These are phyloP conservation scores for Stellera chamaejasme DNA, from an alignment of 345 rosid species.

Conservation along the genomic window DNA sequence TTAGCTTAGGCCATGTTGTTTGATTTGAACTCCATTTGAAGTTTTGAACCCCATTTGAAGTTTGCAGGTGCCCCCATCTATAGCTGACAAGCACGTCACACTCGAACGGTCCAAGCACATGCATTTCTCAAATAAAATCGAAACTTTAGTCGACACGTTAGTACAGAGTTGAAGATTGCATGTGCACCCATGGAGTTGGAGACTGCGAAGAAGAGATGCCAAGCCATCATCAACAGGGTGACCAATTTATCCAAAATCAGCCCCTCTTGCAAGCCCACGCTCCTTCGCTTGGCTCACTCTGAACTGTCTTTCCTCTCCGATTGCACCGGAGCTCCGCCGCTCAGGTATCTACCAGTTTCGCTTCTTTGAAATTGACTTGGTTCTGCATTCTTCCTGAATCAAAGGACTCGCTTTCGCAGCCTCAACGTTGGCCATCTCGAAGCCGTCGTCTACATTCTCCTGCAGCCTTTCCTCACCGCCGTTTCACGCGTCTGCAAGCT, in stretches of 20 bases:
- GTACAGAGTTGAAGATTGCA: background rate
- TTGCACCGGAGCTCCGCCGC: conserved; percentile 24
- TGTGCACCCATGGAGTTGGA: conserved; percentile 24
- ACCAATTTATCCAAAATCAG: conserved; percentile 26
- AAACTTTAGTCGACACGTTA: too few species aligned
- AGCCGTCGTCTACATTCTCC: conserved; percentile 54
- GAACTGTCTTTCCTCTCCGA: conserved; percentile 63
- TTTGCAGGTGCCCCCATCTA: too few species aligned
- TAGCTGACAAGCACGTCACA: too few species aligned
- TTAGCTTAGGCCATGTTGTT: too few species aligned
- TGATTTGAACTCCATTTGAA: too few species aligned
- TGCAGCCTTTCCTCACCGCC: conserved; percentile 44
- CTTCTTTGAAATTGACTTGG: conserved; percentile 1
- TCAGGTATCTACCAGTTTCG: conserved; percentile 30
- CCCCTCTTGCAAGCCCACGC: conserved; percentile 48
- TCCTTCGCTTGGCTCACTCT: conserved; percentile 55
- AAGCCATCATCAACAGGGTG: conserved; percentile 31
- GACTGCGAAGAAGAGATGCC: conserved; percentile 45
- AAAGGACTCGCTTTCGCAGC: conserved; percentile 25
- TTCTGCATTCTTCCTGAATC: background rate
- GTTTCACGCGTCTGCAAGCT: conserved; percentile 85
- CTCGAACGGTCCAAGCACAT: too few species aligned
- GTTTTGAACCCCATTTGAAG: too few species aligned
- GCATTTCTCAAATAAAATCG: too few species aligned
- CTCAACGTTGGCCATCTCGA: conserved; percentile 77